Evolutionary conservation across 2,329 filamentous ascomycete genomes (phyloP), one percentile per base, ranked within the genome.

Genomic region (Colletotrichum euphorbiae): DNA sequence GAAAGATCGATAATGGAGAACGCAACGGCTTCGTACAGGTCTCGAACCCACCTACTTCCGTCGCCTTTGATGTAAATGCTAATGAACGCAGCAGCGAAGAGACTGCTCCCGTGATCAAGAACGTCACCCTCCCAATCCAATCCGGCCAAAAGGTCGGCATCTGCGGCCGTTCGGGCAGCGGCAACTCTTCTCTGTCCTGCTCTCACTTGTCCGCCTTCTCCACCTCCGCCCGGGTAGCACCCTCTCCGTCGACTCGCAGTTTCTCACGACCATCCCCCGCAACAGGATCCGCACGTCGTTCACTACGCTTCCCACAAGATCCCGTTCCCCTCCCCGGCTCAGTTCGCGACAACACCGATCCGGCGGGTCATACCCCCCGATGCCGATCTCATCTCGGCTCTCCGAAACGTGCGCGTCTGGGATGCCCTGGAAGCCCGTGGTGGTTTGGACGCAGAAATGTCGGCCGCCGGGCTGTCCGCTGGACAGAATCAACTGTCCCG

Each of bases 91-190:
- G 8, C n/a, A 77, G 74, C 9, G 55, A 67, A 1, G 67, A 71
- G 4, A 62, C 70, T 0, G 52, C 60, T 3, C 58, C 70, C 1
- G 71, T 74, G 0, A 31, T 77, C 0, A 55, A 55, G 0, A 54
- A 72, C 2, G 52, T 76, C 2, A 71, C 71, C 5, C 62, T 78
- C 1, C 45, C 40, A 0, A 64, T 77, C 5, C 46, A 72, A 4
- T 73, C 80, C 0, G 83, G 84, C 0, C 78, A 83, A 67, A 85
- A 83, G 45, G 76, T 87, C 4, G 84, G 80, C 6, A 77, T 87
- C 6, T 84, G 83, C 58, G 85, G 85, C 2, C 82, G 84, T 0
- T 85, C 82, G 6, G 85, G 85, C 9, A 86, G 83, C 62, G 85
- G 85, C 2, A 87, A 87, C 73, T 83, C 80, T 0, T 84, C 83